These are phyloP conservation scores for Verticillium nubilum DNA, from an alignment of 2,329 filamentous ascomycete species.

Conservation along the genomic window DNA sequence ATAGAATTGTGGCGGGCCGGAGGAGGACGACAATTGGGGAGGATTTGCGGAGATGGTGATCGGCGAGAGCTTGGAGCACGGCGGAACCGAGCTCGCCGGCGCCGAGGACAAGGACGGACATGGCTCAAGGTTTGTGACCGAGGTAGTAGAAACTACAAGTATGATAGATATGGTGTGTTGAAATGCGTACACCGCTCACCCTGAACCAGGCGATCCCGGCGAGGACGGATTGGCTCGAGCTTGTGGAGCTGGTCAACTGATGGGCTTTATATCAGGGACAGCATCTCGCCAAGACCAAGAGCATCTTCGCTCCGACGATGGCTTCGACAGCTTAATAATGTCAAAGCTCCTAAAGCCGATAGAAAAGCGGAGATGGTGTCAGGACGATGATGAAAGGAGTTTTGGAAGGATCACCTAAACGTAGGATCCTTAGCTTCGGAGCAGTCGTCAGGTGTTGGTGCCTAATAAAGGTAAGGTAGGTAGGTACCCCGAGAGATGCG, in stretches of 20 bases:
- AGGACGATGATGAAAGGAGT: not conserved
- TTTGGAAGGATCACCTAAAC: not conserved
- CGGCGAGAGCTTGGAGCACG: constrained; percentile 44
- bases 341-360: not conserved
- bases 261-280: too few relatives aligned
- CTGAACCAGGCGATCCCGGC: too few relatives aligned
- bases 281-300: too few relatives aligned
- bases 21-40: constrained; percentile 47
- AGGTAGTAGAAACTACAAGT: too few relatives aligned
- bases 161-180: too few relatives aligned
- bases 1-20: constrained; percentile 39
- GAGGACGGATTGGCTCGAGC: too few relatives aligned
- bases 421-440: not conserved
- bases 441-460: not conserved
- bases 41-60: constrained; percentile 34
- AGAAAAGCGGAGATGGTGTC: not conserved
- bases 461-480: too few relatives aligned
- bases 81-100: constrained; percentile 60
- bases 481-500: too few relatives aligned
- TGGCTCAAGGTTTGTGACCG: too few relatives aligned
- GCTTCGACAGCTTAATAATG: not conserved
- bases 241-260: too few relatives aligned
- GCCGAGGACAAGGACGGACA: constrained; percentile 53
- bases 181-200: too few relatives aligned
- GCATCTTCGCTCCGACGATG: too few relatives aligned